These are phyloP conservation scores for Ophiocordyceps camponoti-leonardi DNA, from an alignment of 2,329 filamentous ascomycete species.

Conservation along the genomic window DNA sequence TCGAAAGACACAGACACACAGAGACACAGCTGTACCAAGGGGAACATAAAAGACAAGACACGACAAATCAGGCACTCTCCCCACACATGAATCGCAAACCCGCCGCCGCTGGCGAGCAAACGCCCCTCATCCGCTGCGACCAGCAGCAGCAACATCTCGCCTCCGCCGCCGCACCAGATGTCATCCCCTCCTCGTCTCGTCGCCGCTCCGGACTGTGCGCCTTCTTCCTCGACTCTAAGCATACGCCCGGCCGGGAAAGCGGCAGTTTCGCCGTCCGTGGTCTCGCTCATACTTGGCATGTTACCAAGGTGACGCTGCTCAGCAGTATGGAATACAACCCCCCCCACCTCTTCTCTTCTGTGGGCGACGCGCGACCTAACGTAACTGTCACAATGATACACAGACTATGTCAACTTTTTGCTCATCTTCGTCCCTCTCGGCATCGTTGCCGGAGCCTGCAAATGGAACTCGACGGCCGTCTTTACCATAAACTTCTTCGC, in stretches of 20 bases:
- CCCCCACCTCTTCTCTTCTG: too few relatives aligned
- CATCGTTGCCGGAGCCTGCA: constrained; percentile 44
- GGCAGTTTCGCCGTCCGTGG: constrained; percentile 25
- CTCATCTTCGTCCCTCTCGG: constrained; percentile 61
- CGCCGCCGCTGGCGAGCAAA: neutral
- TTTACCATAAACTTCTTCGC: constrained; percentile 70
- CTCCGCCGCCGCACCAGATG: too few relatives aligned
- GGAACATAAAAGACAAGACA: too few relatives aligned
- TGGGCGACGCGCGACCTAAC: too few relatives aligned
- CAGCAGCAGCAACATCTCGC: neutral
- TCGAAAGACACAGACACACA: too few relatives aligned
- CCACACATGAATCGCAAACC: neutral
- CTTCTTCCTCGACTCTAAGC: constrained; percentile 31
- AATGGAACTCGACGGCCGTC: constrained; percentile 48
- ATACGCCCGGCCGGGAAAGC: constrained; percentile 35
- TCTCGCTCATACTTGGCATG: constrained; percentile 33
- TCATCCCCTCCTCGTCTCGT: too few relatives aligned
- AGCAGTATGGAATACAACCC: constrained; percentile 42
- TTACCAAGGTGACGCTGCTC: constrained; percentile 37
- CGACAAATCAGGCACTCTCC: neutral
- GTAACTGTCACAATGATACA: too few relatives aligned
- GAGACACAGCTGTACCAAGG: too few relatives aligned
- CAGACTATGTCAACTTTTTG: constrained; percentile 49
- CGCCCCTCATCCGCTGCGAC: neutral
- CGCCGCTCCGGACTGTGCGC: constrained; percentile 1